These are phyloP conservation scores for Arachnomyces sp. DNA, from an alignment of 2,329 filamentous ascomycete genomes.

Conservation along the genomic window DNA sequence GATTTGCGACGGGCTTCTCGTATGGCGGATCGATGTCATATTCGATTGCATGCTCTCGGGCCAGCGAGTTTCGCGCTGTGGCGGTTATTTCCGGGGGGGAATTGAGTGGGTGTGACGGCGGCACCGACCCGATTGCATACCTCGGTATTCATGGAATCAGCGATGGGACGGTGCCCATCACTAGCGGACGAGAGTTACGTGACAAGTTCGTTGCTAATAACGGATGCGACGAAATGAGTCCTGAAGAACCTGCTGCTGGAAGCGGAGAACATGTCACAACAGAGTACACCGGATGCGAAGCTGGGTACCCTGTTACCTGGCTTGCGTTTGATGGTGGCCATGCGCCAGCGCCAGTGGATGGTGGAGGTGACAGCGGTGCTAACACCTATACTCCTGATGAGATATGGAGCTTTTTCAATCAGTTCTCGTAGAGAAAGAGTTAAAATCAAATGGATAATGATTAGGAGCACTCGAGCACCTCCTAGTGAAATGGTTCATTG, in stretches of 20 bases:
- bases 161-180: slow-evolving; percentile 31
- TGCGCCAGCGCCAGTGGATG: slow-evolving; percentile 9
- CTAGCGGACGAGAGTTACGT: slow-evolving; percentile 27
- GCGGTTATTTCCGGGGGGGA: slow-evolving; percentile 26
- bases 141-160: slow-evolving; percentile 33
- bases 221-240: slow-evolving; percentile 21
- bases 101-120: slow-evolving; percentile 30
- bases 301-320: slow-evolving; percentile 11
- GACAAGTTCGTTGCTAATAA: slow-evolving; percentile 34
- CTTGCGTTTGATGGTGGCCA: slow-evolving; percentile 13
- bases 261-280: slow-evolving; percentile 7
- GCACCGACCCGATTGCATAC: slow-evolving; percentile 33
- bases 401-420: slow-evolving; percentile 13
- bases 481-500: too few species aligned
- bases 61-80: slow-evolving; percentile 33
- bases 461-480: too few species aligned
- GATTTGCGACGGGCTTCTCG: slow-evolving; percentile 40
- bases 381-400: slow-evolving; percentile 9
- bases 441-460: too few species aligned
- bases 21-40: slow-evolving; percentile 39
- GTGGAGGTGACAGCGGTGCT: too few species aligned
- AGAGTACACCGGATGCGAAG: slow-evolving; percentile 10
- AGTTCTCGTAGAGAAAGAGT: too few species aligned
- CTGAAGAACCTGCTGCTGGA: slow-evolving; percentile 5
- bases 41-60: slow-evolving; percentile 35